These are phyloP conservation scores for Poteriospumella lacustris DNA, from an alignment of 108 stramenopile species.

Conservation along the genomic window DNA sequence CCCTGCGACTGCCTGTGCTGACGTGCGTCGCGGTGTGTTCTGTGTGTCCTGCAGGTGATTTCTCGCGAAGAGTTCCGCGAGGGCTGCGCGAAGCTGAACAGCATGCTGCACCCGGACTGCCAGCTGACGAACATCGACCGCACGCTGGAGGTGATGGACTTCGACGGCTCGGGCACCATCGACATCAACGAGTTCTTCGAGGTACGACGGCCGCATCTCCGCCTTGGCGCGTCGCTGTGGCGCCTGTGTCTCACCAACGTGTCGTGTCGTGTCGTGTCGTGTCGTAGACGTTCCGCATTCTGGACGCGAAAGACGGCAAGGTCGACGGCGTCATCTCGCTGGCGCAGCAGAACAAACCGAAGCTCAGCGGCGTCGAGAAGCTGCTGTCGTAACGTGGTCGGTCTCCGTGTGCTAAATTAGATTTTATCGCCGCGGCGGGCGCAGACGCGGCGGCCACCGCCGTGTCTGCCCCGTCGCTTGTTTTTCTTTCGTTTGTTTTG, in stretches of 20 bases:
- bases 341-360: too few species aligned
- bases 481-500: too few species aligned
- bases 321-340: conserved; percentile 31
- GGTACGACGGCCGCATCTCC: too few species aligned
- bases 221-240: too few species aligned
- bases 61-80: conserved; percentile 45
- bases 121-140: conserved; percentile 43
- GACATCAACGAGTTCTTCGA: conserved; percentile 57
- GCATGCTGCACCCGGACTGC: conserved; percentile 28
- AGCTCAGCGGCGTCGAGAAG: too few species aligned
- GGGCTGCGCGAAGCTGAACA: conserved; percentile 28
- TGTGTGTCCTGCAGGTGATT: conserved; percentile 28
- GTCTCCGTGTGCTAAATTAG: too few species aligned
- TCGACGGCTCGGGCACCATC: conserved; percentile 45
- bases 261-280: not conserved
- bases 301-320: conserved; percentile 28
- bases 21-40: not conserved
- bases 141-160: conserved; percentile 47
- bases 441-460: too few species aligned
- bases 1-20: not conserved
- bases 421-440: too few species aligned
- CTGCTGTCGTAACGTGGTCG: too few species aligned
- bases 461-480: too few species aligned
- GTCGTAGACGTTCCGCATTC: conserved; percentile 27
- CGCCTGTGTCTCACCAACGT: too few species aligned